Base-by-base conservation (phyloP, 768 basidiomycete genomes). In the Pleurotus giganteus region DNA sequence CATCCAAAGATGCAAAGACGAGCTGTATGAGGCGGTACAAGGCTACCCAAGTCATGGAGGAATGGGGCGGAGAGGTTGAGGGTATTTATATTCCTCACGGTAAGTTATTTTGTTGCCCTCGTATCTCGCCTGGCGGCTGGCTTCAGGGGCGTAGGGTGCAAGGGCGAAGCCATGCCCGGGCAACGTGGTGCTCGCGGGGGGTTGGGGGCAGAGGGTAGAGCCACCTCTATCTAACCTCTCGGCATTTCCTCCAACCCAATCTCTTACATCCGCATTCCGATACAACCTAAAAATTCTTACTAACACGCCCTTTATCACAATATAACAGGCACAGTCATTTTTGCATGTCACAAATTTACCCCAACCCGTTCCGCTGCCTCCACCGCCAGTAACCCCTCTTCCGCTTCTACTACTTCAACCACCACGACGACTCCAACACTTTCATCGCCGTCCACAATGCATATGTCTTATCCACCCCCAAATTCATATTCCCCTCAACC, bases 71-170 rank as follows among this genome's bases (percentile, higher is more conserved):
- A 56, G 82, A 86, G 69, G 88, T 92, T 26, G 90, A 92, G 67
- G 91, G 89, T 71, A 86, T 93, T 59, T 93, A 89, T 70, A 91
- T 92, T 70, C 91, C 91, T 67, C 89, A 94, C 82, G 91, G 91
- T 88, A 67, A 62, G 82, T 69, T 58, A 58, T 52, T 52, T 58
- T 61, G 54, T 60, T 58, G 41, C 60, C 60, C 63, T 64, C 54
- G 56, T 67, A 63, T 64, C 61, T 39, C 53, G 23, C 4, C 15
- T 53, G 34, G 34, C 36, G 43, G 15, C 9, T 17, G 39, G 7
- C 7, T 11, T 7, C 12, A 17, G 39, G 39, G 39, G 39, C 19
- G 15, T 19, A 41, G 39, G 39, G 39, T 19, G 39, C 19, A 41
- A 19, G 12, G 9, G 39, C 19, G 44, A 54, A 52, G 28, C 21